phyloP scores from a whole-genome alignment of 441 rosid species.

The Eruca vesicaria region DNA sequence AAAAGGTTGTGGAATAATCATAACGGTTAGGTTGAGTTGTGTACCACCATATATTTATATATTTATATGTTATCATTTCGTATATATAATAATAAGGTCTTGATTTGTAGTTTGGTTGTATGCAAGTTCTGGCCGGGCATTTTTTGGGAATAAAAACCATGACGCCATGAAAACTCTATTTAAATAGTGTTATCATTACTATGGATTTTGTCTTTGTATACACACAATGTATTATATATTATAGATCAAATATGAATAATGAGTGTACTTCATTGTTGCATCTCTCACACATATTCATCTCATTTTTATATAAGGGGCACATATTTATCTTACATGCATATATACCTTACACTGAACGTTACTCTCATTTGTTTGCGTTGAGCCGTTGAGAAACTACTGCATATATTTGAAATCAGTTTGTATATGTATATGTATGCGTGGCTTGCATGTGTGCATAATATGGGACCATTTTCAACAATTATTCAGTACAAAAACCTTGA shows the following conservation, averaged over 20 bases:
- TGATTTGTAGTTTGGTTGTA: constrained; percentile 51
- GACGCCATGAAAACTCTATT: constrained; percentile 43
- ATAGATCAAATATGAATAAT: background rate
- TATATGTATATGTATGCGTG: background rate
- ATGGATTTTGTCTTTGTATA: constrained; percentile 30
- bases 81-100: constrained; percentile 24
- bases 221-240: background rate
- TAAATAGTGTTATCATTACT: constrained; percentile 34
- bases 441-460: background rate
- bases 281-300: background rate
- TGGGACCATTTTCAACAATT: background rate
- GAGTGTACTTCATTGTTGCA: background rate
- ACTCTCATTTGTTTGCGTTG: background rate
- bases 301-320: background rate
- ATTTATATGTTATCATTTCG: constrained; percentile 13
- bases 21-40: constrained; percentile 64
- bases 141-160: constrained; percentile 50
- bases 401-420: background rate
- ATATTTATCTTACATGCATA: constrained; percentile 11
- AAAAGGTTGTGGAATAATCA: constrained; percentile 56
- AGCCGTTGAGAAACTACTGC: background rate
- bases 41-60: constrained; percentile 43
- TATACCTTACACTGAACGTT: background rate
- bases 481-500: background rate
- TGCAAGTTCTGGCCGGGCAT: constrained; percentile 65